Evolutionary conservation across 1,284 basidiomycete species (phyloP).

Genomic region (Schizophyllum commune): DNA sequence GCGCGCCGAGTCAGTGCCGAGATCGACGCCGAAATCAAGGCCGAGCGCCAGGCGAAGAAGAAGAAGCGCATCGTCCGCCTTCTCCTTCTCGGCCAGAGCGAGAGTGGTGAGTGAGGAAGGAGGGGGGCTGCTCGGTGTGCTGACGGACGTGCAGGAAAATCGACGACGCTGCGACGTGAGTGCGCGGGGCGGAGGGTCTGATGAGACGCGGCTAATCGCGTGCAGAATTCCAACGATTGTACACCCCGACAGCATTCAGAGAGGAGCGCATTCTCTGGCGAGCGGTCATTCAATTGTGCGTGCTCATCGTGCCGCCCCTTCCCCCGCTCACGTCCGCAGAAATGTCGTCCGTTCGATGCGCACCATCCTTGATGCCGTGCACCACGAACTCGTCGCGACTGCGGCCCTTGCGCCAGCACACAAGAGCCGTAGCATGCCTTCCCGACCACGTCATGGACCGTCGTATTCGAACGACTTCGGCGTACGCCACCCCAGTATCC

Average conservation of each 20-base stretch:
- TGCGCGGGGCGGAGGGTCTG: conserved; percentile 11
- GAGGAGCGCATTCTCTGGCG: conserved; percentile 72
- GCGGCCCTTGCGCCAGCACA: conserved; percentile 19
- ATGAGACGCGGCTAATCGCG: conserved; percentile 1
- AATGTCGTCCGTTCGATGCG: conserved; percentile 72
- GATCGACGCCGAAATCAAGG: conserved; percentile 61
- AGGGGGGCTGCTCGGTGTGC: background rate
- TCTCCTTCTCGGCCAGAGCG: conserved; percentile 65
- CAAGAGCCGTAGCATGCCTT: conserved; percentile 6
- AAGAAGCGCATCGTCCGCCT: conserved; percentile 61
- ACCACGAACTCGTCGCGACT: conserved; percentile 15
- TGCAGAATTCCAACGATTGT: conserved; percentile 70
- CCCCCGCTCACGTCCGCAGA: background rate
- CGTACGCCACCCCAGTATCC: conserved; percentile 6
- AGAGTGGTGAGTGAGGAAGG: conserved; percentile 45
- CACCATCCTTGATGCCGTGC: conserved; percentile 60
- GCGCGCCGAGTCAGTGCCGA: conserved; percentile 51
- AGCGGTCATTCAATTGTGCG: conserved; percentile 59
- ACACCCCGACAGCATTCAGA: conserved; percentile 68
- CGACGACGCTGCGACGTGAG: conserved; percentile 68
- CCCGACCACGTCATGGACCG: conserved; percentile 2
- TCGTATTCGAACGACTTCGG: background rate
- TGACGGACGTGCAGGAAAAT: conserved; percentile 45
- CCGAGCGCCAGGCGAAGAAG: conserved; percentile 49
- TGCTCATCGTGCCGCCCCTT: background rate